These are phyloP conservation scores for Mycena sanguinolenta DNA, from an alignment of 768 basidiomycete genomes.

Conservation along the genomic window DNA sequence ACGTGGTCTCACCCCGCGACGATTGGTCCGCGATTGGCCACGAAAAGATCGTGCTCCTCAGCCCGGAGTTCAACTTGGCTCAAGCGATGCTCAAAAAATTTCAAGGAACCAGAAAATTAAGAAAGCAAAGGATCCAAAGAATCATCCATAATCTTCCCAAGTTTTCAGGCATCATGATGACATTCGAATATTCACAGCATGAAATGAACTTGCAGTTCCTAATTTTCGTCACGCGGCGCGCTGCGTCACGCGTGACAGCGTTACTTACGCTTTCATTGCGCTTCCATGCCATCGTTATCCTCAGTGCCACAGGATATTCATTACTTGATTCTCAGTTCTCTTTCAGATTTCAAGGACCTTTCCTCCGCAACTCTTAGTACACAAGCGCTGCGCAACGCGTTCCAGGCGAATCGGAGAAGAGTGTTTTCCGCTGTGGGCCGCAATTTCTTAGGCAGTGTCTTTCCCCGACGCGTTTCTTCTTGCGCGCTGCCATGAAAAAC, in stretches of 20 bases:
- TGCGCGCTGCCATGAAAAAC: conserved; percentile 22
- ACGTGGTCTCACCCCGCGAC: no score
- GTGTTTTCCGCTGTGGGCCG: conserved; percentile 22
- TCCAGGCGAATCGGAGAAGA: conserved; percentile 6
- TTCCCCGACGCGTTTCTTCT: conserved; percentile 27
- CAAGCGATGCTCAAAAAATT: no score
- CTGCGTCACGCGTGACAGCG: background rate
- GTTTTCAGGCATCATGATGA: no score
- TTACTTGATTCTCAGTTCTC: conserved; percentile 2
- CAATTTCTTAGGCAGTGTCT: conserved; percentile 23
- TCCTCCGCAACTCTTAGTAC: conserved; percentile 11
- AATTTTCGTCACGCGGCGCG: no score
- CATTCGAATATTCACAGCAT: no score
- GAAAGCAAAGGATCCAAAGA: no score
- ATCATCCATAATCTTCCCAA: no score
- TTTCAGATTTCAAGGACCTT: conserved; percentile 18
- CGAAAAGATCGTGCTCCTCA: no score
- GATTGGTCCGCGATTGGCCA: no score
- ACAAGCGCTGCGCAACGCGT: conserved; percentile 20
- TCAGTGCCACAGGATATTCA: conserved; percentile 20
- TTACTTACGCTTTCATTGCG: background rate
- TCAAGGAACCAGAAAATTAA: no score
- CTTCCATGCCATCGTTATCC: conserved; percentile 13
- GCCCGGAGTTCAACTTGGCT: no score
- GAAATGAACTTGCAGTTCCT: no score